These are phyloP conservation scores for Lagerstroemia speciosa DNA, from an alignment of 345 rosid genomes.

Conservation along the genomic window DNA sequence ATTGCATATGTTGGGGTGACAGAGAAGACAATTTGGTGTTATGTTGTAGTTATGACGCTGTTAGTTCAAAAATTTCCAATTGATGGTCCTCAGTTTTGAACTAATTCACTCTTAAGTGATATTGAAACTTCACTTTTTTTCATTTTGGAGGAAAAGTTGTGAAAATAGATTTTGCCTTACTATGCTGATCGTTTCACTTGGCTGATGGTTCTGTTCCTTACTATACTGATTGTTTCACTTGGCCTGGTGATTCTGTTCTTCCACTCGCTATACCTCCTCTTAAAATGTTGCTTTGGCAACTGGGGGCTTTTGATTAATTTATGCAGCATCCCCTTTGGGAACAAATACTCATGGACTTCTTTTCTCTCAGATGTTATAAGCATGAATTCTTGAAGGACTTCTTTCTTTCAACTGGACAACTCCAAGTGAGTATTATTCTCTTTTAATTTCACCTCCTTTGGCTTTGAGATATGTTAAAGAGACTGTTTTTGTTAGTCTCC, in stretches of 20 bases:
- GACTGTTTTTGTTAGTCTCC: neutral
- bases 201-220: too few relatives aligned
- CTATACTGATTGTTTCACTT: too few relatives aligned
- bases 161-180: too few relatives aligned
- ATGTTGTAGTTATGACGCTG: neutral
- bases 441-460: conserved; percentile 9
- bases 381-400: conserved; percentile 92
- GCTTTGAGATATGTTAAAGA: neutral
- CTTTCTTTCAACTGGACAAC: conserved; percentile 86
- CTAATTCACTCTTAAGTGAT: too few relatives aligned
- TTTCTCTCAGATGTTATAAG: conserved; percentile 55
- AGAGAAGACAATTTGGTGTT: neutral
- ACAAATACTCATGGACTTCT: conserved; percentile 4
- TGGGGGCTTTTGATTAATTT: neutral
- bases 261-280: neutral
- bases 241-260: too few relatives aligned
- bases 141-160: too few relatives aligned
- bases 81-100: too few relatives aligned
- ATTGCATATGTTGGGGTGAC: neutral
- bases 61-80: too few relatives aligned
- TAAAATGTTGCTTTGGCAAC: neutral
- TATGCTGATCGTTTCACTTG: too few relatives aligned
- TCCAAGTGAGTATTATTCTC: conserved; percentile 52
- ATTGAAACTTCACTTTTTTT: too few relatives aligned
- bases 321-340: neutral